Percentiles rank a stretch among this genome's conserved stretches.
These are phyloP conservation scores for Fonsecaea pedrosoi DNA, from an alignment of 2,329 filamentous ascomycete species.

Conservation along the genomic window DNA sequence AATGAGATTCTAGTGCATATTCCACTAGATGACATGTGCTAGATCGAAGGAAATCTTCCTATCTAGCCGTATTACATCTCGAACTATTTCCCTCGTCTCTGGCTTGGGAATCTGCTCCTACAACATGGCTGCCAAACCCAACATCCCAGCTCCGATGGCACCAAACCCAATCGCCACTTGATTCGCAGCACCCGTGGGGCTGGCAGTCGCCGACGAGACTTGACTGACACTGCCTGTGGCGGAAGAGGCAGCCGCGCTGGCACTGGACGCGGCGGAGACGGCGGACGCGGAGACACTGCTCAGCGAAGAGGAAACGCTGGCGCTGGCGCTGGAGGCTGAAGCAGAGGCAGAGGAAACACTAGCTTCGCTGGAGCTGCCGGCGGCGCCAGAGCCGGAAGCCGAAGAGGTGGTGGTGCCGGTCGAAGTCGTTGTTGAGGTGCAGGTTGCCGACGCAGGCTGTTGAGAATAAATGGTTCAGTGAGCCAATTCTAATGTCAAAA, in stretches of 20 bases:
- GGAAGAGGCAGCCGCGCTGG: conserved; percentile 11
- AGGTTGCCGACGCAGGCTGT: conserved; percentile 29
- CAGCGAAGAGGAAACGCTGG: conserved; percentile 13
- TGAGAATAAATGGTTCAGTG: conserved; percentile 38
- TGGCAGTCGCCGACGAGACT: conserved; percentile 12
- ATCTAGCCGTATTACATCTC: not conserved
- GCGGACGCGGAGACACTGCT: conserved; percentile 10
- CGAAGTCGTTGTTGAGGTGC: conserved; percentile 17
- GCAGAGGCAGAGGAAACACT: conserved; percentile 22
- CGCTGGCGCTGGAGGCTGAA: conserved; percentile 9
- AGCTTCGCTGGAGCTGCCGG: conserved; percentile 30
- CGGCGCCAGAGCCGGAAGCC: conserved; percentile 17
- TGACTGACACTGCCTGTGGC: not conserved
- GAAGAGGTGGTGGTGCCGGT: conserved; percentile 32
- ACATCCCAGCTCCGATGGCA: conserved; percentile 29
- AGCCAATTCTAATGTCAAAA: conserved; percentile 34
- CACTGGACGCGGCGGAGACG: conserved; percentile 13
- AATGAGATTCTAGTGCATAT: conserved; percentile 1
- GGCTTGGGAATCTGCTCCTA: conserved; percentile 13
- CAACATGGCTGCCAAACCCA: conserved; percentile 35
- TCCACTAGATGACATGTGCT: not conserved
- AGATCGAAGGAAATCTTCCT: not conserved
- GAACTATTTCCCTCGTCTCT: not conserved
- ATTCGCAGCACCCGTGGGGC: conserved; percentile 25
- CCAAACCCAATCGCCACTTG: conserved; percentile 24